phyloP scores from a whole-genome alignment of 2,329 filamentous ascomycete genomes.

The Verticillium albo-atrum region DNA sequence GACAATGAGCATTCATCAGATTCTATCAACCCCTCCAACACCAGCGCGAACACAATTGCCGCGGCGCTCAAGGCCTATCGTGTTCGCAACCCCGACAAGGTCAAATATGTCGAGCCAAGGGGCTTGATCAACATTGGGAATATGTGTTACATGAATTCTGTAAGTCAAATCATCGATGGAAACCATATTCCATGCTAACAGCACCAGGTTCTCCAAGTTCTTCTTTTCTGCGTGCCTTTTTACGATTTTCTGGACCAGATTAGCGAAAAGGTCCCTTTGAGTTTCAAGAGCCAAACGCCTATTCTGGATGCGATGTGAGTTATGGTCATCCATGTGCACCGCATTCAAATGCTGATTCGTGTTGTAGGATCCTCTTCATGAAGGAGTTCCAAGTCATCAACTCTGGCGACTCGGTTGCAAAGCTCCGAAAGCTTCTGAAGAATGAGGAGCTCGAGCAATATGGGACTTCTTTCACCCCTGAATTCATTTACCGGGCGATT shows the following conservation, averaged over 20 bases:
- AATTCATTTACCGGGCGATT: constrained; percentile 94
- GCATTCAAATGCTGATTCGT: not conserved
- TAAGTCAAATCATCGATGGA: constrained; percentile 45
- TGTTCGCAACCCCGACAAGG: constrained; percentile 59
- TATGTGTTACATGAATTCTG: constrained; percentile 99
- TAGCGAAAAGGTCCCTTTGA: constrained; percentile 76
- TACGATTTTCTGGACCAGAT: constrained; percentile 90
- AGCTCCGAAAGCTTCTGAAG: constrained; percentile 70
- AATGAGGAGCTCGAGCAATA: constrained; percentile 82
- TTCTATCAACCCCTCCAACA: not conserved
- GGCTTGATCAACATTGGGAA: constrained; percentile 96
- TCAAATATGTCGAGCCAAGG: constrained; percentile 84
- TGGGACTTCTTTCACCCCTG: constrained; percentile 85
- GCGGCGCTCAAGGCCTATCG: constrained; percentile 74
- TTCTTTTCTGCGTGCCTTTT: constrained; percentile 91
- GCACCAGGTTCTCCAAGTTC: constrained; percentile 80
- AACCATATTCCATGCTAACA: not conserved
- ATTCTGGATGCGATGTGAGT: constrained; percentile 88
- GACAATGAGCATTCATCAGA: not conserved
- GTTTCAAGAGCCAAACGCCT: constrained; percentile 92
- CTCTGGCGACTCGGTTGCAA: constrained; percentile 68
- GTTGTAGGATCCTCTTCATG: constrained; percentile 89
- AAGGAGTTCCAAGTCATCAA: constrained; percentile 85
- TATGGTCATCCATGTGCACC: not conserved
- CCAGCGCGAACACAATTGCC: constrained; percentile 52